Evolutionary conservation across 1,139 yeast species (phyloP), one percentile per base, ranked within the genome.

Genomic region (Geotrichum aggregatum): DNA sequence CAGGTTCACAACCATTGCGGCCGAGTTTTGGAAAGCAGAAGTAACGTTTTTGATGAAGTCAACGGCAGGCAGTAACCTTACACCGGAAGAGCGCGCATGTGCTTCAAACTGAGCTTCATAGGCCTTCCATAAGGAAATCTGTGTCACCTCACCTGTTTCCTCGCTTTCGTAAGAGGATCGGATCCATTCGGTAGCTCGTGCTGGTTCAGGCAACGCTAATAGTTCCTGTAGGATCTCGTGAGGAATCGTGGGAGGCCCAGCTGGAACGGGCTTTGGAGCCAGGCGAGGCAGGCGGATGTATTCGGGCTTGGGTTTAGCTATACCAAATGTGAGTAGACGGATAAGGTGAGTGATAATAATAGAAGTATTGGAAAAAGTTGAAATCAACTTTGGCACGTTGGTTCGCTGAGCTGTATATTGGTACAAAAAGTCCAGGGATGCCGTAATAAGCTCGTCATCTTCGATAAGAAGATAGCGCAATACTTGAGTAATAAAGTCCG

Each of bases 11-110:
- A 92, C 98, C 91, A 89, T 89, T 0, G 98, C 97, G 54, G 88
- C 87, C 1, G 96, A 88, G 61, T 83, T 80, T n/a, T 88, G 84
- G 67, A 91, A 91, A 0, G 97, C 96, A 54, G 82, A 81, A 24
- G 92, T 84, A 13, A 92, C 98, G 65, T 92, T 92, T 64, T 91
- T 89, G 65, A 92, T 92, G 66, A 92, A 92, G 61, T 92, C 98
- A 18, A 94, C 98, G 0, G 98, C 98, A 0, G 97, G 95, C 45
- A 92, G 76, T 48, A 92, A 74, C 55, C 82, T 80, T 58, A 80
- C 81, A 56, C 72, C 66, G 11, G 59, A 49, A 24, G 42, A 19
- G 19, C 75, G 70, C 13, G 75, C 75, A 52, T 74, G 74, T 39
- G 71, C 72, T 52, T 81, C 80, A 63, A 92, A 92, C 66, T 86